Conservation (phyloP, 2,329 filamentous ascomycete species). For the Diaporthe longicolla region DNA sequence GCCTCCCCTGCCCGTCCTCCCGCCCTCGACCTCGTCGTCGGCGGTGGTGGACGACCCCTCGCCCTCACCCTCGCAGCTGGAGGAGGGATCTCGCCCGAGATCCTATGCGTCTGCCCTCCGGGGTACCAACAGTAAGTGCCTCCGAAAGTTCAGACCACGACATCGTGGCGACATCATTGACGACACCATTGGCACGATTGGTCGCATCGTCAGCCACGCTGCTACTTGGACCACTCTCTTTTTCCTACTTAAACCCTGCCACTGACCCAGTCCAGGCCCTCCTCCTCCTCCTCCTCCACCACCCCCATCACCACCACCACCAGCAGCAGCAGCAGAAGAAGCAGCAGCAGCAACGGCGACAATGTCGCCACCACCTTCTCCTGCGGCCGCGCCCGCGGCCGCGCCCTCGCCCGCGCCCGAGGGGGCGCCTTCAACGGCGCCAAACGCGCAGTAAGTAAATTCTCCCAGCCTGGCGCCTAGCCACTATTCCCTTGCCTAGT, state of each 20-base stretch:
- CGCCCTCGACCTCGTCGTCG: constrained; percentile 21
- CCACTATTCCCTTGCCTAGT: neutral
- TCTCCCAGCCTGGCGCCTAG: neutral
- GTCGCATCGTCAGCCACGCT: too few relatives aligned
- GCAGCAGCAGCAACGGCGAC: neutral
- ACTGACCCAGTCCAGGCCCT: constrained; percentile 1
- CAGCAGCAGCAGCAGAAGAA: neutral
- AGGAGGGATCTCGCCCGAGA: neutral
- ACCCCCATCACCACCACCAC: neutral
- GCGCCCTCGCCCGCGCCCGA: neutral
- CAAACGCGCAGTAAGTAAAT: constrained; percentile 10
- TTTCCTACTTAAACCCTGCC: neutral
- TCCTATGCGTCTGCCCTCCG: constrained; percentile 28
- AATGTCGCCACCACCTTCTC: neutral
- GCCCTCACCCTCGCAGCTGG: neutral
- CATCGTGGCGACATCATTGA: neutral
- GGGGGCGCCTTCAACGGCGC: neutral
- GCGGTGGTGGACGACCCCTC: neutral
- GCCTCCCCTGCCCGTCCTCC: constrained; percentile 4
- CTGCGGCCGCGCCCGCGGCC: neutral
- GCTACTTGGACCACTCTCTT: neutral
- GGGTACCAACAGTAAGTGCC: constrained; percentile 27
- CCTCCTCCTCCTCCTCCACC: neutral
- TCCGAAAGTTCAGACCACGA: neutral
- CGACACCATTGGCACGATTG: neutral